Evolutionary conservation across 2,329 filamentous ascomycete species (phyloP).

Genomic region (Colletotrichum sp.): DNA sequence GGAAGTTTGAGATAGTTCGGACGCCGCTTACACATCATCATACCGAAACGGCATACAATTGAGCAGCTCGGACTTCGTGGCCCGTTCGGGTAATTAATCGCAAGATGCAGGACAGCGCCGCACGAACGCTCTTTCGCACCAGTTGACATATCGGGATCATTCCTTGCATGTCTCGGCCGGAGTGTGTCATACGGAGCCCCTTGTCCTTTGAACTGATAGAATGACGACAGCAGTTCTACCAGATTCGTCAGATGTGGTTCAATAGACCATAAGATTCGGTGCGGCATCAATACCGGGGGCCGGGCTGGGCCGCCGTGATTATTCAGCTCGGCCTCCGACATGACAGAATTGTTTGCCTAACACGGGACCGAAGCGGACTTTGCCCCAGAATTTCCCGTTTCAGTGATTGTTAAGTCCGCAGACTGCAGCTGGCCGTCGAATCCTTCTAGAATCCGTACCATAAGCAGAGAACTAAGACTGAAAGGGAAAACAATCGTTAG

Average conservation of each 20-base stretch:
- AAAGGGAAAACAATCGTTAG: not conserved
- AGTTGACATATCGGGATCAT: not conserved
- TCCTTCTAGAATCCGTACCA: not conserved
- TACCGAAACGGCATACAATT: not conserved
- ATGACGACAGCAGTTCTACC: not conserved
- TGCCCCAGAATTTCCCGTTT: not conserved
- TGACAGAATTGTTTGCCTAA: not conserved
- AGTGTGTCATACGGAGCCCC: not conserved
- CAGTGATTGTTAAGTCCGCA: not conserved
- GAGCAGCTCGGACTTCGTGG: not conserved
- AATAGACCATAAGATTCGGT: not conserved
- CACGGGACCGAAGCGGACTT: not conserved
- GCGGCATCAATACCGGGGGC: not conserved
- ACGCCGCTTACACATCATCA: not conserved
- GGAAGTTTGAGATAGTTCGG: not conserved
- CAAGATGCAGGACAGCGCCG: not conserved
- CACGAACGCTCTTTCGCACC: not conserved
- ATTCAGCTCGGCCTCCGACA: not conserved
- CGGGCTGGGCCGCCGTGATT: not conserved
- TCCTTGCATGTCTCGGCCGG: not conserved
- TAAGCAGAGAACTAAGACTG: not conserved
- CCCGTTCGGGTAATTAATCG: not conserved
- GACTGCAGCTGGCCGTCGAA: not conserved
- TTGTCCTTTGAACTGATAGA: rapidly evolving
- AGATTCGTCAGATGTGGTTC: rapidly evolving